Evolutionary conservation across 805 yeast genomes (phyloP).

Genomic region (Kuraishia molischiana): DNA sequence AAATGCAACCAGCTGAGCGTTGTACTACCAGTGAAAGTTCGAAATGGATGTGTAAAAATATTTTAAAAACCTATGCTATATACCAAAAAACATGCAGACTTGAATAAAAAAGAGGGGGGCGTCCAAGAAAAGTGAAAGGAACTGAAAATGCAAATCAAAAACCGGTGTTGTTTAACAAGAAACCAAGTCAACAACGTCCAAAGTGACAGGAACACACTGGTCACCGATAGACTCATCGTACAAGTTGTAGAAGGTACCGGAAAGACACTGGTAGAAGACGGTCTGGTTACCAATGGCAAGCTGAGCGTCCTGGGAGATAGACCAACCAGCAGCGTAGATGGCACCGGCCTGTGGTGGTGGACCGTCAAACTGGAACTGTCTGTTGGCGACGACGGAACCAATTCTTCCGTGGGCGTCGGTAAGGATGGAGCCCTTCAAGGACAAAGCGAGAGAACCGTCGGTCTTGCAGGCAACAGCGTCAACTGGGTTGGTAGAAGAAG

Average conservation of each 20-base stretch:
- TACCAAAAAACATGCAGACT: not conserved
- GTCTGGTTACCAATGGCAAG: slow-evolving; percentile 40
- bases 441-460: slow-evolving; percentile 30
- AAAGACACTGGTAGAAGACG: slow-evolving; percentile 42
- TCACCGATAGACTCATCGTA: slow-evolving; percentile 37
- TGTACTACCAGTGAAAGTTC: not conserved
- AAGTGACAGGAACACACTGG: slow-evolving; percentile 35
- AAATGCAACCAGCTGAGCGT: too few relatives aligned
- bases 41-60: not conserved
- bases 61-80: not conserved
- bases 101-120: not conserved
- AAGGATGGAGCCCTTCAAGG: slow-evolving; percentile 29
- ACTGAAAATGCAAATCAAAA: too few relatives aligned
- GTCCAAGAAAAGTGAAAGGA: too few relatives aligned
- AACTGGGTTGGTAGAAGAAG: slow-evolving; percentile 21
- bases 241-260: slow-evolving; percentile 51
- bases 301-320: slow-evolving; percentile 30
- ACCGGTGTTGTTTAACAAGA: slow-evolving; percentile 25
- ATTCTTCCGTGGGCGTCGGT: slow-evolving; percentile 41
- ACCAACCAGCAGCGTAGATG: slow-evolving; percentile 43
- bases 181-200: slow-evolving; percentile 34
- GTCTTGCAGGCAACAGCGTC: slow-evolving; percentile 23
- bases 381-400: slow-evolving; percentile 52
- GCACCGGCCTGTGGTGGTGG: slow-evolving; percentile 58
- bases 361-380: slow-evolving; percentile 59